phyloP scores from a whole-genome alignment of 495 filamentous ascomycete species.

The Neurospora tetrasperma region DNA sequence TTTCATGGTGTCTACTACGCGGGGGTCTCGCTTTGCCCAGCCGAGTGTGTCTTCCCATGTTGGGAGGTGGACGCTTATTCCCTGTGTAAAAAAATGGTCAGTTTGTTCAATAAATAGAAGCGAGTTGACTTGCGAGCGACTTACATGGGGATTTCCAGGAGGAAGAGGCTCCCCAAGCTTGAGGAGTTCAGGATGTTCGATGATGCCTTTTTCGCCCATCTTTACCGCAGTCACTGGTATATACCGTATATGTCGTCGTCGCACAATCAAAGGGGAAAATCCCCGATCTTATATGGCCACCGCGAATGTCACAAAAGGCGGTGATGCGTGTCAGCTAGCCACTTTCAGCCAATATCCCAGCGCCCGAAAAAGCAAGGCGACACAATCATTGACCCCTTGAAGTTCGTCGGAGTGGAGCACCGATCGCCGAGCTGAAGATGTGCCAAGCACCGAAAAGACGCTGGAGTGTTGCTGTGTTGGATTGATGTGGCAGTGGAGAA shows the following conservation, averaged over 20 bases:
- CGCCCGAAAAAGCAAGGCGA: neutral
- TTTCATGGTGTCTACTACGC: conserved; percentile 14
- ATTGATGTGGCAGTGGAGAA: neutral
- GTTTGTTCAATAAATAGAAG: neutral
- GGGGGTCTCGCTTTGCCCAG: conserved; percentile 14
- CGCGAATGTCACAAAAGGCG: neutral
- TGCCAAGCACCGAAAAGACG: neutral
- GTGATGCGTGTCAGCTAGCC: neutral
- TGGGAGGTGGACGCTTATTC: conserved; percentile 20
- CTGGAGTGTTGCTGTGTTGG: neutral
- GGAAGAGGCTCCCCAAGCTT: conserved; percentile 7
- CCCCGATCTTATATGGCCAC: neutral
- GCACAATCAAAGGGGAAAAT: neutral
- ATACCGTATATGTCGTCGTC: neutral
- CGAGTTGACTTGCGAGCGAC: neutral
- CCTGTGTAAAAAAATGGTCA: conserved; percentile 1
- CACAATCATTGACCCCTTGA: neutral
- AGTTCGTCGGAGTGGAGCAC: neutral
- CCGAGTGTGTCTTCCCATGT: conserved; percentile 20
- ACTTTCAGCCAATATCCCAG: neutral
- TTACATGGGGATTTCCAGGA: conserved; percentile 14
- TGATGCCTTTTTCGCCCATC: neutral
- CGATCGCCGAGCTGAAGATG: neutral
- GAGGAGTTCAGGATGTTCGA: conserved; percentile 7
- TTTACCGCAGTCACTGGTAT: neutral